Evolutionary conservation across 345 rosid genomes (phyloP).

Genomic region (Lepidium aucheri): DNA sequence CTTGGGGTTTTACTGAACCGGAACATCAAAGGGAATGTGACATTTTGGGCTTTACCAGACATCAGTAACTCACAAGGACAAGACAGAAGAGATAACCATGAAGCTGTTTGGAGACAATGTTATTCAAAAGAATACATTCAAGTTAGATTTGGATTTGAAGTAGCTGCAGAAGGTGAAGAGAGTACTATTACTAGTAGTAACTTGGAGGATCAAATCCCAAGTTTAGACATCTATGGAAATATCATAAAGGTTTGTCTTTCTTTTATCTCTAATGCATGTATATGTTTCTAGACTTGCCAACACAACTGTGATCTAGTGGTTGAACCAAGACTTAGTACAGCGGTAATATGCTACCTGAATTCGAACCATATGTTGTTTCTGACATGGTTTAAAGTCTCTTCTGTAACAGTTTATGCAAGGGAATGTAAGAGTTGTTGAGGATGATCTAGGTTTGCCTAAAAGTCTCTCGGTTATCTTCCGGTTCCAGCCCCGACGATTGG

Average conservation of each 20-base stretch:
- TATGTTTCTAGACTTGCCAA: no score
- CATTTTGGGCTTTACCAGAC: slow-evolving; percentile 39
- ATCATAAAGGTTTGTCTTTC: slow-evolving; percentile 41
- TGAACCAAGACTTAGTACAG: no score
- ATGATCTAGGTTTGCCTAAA: slow-evolving; percentile 45
- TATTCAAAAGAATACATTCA: slow-evolving; percentile 45
- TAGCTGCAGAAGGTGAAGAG: slow-evolving; percentile 29
- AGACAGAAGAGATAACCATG: slow-evolving; percentile 40
- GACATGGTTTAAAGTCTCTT: not conserved
- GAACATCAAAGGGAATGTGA: slow-evolving; percentile 36
- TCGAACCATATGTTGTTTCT: no score
- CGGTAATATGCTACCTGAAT: no score
- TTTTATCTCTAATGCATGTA: not conserved
- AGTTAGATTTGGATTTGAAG: slow-evolving; percentile 54
- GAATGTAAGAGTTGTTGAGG: slow-evolving; percentile 52
- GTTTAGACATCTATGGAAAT: no score
- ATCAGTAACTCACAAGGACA: slow-evolving; percentile 39
- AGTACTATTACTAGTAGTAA: slow-evolving; percentile 30
- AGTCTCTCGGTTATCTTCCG: slow-evolving; percentile 61
- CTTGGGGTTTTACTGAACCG: slow-evolving; percentile 48
- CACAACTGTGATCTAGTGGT: no score
- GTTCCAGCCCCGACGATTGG: slow-evolving; percentile 50
- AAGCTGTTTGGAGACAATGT: slow-evolving; percentile 60
- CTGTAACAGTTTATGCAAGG: slow-evolving; percentile 66
- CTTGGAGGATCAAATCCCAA: slow-evolving; percentile 44